phyloP scores from a whole-genome alignment of 495 filamentous ascomycete genomes.

The Amniculicola lignicola region DNA sequence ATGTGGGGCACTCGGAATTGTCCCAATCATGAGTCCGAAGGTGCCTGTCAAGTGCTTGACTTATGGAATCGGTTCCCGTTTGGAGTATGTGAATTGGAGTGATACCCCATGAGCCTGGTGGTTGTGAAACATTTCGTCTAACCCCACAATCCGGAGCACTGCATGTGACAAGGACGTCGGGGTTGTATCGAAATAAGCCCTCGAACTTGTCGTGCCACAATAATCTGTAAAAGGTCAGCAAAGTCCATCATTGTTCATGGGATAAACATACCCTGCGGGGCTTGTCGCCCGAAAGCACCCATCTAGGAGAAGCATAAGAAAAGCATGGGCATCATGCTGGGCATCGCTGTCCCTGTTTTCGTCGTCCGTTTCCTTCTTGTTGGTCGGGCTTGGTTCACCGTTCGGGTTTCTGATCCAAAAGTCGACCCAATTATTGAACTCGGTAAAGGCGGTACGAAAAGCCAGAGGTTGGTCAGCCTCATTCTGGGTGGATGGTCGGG shows the following conservation, averaged over 20 bases:
- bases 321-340: too few species aligned
- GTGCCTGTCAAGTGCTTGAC: not conserved
- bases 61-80: not conserved
- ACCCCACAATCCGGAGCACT: not conserved
- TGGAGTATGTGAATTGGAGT: not conserved
- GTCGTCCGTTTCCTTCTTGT: not conserved
- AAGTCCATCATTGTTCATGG: not conserved
- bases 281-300: not conserved
- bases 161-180: not conserved
- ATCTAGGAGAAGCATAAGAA: too few species aligned
- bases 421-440: too few species aligned
- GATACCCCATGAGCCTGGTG: not conserved
- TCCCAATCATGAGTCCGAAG: not conserved
- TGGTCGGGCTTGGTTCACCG: not conserved
- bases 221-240: not conserved
- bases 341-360: too few species aligned
- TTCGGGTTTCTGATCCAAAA: too few species aligned
- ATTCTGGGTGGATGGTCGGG: not conserved
- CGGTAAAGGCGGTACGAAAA: too few species aligned
- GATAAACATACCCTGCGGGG: not conserved
- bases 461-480: too few species aligned
- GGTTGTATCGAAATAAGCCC: not conserved
- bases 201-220: not conserved
- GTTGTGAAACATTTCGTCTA: not conserved
- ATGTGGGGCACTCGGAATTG: not conserved